These are phyloP conservation scores for Sequoia sempervirens DNA, from an alignment of 75 land plant species.

Conservation along the genomic window DNA sequence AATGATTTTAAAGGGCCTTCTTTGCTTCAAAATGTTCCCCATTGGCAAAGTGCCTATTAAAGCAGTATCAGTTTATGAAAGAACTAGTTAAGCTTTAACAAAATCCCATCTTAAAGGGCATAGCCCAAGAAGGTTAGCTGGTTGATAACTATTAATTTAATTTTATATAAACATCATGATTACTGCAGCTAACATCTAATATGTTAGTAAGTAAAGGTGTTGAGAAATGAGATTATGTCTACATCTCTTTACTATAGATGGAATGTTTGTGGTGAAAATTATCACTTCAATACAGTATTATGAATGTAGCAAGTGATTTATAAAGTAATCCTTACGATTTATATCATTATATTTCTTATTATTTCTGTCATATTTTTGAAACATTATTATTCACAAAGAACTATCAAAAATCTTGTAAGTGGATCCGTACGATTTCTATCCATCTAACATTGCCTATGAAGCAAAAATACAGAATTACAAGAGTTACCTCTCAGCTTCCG, in stretches of 20 bases:
- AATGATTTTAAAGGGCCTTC: neutral
- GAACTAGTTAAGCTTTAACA: too few species aligned
- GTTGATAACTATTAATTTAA: neutral
- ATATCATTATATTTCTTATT: neutral
- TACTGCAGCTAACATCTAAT: neutral
- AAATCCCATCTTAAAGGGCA: neutral
- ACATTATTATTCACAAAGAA: neutral
- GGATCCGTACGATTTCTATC: neutral
- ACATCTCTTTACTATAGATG: neutral
- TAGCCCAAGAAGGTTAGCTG: neutral
- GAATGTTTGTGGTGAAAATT: neutral
- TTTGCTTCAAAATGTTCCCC: too few species aligned
- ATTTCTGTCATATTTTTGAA: neutral
- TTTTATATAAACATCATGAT: neutral
- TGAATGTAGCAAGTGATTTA: neutral
- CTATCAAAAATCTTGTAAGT: neutral
- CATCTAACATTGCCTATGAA: neutral
- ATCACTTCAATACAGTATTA: neutral
- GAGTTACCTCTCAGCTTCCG: conserved; percentile 27
- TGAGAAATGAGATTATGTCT: neutral
- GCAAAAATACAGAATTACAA: neutral
- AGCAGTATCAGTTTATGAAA: neutral
- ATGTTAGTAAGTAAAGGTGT: neutral
- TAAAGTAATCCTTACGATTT: too few species aligned
- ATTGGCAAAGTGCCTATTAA: neutral